Percentiles rank a stretch among this genome's conserved stretches.
Evolutionary conservation across 768 basidiomycete genomes (phyloP).

Genomic region (Sarcodon sp.): DNA sequence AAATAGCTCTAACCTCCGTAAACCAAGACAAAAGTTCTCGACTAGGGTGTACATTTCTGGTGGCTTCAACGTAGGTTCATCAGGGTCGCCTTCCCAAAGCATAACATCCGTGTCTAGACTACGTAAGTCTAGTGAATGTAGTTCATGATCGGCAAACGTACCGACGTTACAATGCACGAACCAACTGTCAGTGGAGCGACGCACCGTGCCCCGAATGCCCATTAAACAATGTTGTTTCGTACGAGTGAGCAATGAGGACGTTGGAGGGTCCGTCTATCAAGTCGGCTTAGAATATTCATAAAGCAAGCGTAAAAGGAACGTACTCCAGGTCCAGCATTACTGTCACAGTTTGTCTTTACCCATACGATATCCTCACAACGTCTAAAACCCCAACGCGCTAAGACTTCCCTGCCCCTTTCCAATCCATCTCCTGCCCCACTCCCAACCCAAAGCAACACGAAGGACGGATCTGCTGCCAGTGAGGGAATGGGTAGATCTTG

Average conservation of each 20-base stretch:
- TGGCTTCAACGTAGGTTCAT: conserved; percentile 78
- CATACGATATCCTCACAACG: conserved; percentile 98
- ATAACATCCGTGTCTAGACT: conserved; percentile 84
- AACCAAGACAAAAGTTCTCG: conserved; percentile 95
- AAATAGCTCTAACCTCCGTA: conserved; percentile 84
- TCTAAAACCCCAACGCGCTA: conserved; percentile 90
- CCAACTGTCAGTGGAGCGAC: conserved; percentile 88
- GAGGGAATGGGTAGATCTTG: conserved; percentile 71
- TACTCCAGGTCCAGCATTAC: conserved; percentile 67
- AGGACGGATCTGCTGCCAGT: conserved; percentile 84
- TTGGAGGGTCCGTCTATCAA: conserved; percentile 68
- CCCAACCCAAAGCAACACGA: conserved; percentile 95
- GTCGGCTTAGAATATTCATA: neutral
- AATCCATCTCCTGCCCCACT: conserved; percentile 82
- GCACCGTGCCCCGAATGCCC: conserved; percentile 94
- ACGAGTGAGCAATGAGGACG: conserved; percentile 73
- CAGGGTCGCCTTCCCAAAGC: conserved; percentile 87
- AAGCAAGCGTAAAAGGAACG: conserved; percentile 12
- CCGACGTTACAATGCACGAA: conserved; percentile 98
- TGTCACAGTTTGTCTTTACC: conserved; percentile 81
- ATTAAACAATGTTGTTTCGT: conserved; percentile 96
- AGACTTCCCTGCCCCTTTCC: conserved; percentile 81
- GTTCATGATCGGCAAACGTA: conserved; percentile 22
- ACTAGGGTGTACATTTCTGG: conserved; percentile 94
- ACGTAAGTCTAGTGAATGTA: conserved; percentile 3